Conservation (phyloP, 768 basidiomycete genomes). For the Mycena galericulata region DNA sequence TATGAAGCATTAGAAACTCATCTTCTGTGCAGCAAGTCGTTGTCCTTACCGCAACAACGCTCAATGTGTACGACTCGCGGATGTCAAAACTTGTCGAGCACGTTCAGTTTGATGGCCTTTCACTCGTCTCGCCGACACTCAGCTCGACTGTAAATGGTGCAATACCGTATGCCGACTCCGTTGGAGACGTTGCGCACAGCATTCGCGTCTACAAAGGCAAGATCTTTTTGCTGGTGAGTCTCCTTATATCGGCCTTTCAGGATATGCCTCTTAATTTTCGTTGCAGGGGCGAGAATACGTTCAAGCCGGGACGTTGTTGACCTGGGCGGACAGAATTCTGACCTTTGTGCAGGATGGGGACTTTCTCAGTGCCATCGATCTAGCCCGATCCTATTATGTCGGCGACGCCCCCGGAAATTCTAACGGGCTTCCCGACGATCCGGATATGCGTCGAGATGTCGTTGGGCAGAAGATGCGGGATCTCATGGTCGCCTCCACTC, state of each 20-base stretch:
- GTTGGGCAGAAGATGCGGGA: constrained; percentile 84
- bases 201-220: constrained; percentile 89
- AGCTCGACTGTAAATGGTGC: constrained; percentile 59
- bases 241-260: neutral
- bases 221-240: constrained; percentile 86
- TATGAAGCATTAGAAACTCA: constrained; percentile 8
- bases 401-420: constrained; percentile 86
- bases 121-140: constrained; percentile 67
- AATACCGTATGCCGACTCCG: constrained; percentile 60
- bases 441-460: constrained; percentile 65
- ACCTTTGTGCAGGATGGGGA: constrained; percentile 86
- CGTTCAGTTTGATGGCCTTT: constrained; percentile 66
- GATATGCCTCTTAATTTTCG: constrained; percentile 1
- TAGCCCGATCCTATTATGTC: constrained; percentile 84
- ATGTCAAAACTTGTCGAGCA: constrained; percentile 70
- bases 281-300: constrained; percentile 73
- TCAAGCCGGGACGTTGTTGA: constrained; percentile 86
- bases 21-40: constrained; percentile 70
- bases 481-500: constrained; percentile 88
- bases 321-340: constrained; percentile 96
- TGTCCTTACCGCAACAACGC: constrained; percentile 62
- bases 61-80: constrained; percentile 80
- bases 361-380: constrained; percentile 90
- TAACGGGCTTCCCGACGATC: constrained; percentile 84
- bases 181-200: constrained; percentile 73